Base-by-base conservation (phyloP, 2,329 filamentous ascomycete genomes). In the Neonectria hederae region DNA sequence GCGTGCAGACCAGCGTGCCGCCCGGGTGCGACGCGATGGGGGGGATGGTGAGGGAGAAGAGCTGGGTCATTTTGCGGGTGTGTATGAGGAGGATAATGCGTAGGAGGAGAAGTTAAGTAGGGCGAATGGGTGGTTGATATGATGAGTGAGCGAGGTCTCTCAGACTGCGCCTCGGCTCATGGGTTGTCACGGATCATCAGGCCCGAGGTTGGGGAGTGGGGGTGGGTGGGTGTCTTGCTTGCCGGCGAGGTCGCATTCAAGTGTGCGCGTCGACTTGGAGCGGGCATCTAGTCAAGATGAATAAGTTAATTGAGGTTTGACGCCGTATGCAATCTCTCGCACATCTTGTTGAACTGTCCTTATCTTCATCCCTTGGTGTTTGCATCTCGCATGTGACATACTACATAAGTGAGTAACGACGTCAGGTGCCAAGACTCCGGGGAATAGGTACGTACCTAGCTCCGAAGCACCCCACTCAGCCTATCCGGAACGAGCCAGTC, bases 1-100 rank as follows among this genome's bases (percentile, higher is more conserved):
- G 80, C 11, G 89, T 90, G 82, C 87, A 89, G 67, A 84, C 81
- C 67, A 94, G 85, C 68, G 79, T 79, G 73, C 90, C 90, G 69
- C 84, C 85, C 10, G 80, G 79, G 74, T 85, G 80, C 56, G 77
- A 65, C 56, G 76, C 78, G 67, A 79, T 69, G 59, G 82, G 75
- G 45, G 87, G 86, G 69, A 92, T 79, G 10, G 84, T 86, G 80
- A 92, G 70, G 54, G 74, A 72, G 72, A 79, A 80, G 66, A 79
- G 76, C n/a, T 69, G 42, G n/a, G 71, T 62, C 67, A 70, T 74
- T 54, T 28, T 43, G 51, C n/a, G 8, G 43, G 11, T 21, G 54
- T 24, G 42, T 32, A 21, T n/a, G 22, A 19, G 17, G 52, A 59
- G 43, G 19, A 32, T 49, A 28, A 28, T 10, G 28, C 24, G 24